These are phyloP conservation scores for Huntiella savannae DNA, from an alignment of 2,329 filamentous ascomycete genomes.

Conservation along the genomic window DNA sequence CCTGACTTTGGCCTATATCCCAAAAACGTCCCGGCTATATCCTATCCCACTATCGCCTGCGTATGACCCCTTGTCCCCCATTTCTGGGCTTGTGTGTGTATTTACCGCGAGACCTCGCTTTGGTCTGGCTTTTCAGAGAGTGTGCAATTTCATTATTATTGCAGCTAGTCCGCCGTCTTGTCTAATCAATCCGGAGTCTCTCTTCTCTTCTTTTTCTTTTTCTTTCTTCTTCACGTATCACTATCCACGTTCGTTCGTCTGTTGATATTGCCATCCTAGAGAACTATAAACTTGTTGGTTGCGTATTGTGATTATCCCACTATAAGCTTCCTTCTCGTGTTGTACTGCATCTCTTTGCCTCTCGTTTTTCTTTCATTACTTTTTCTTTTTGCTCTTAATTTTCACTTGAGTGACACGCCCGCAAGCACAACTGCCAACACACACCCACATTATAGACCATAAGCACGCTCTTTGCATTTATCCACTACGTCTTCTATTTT, in stretches of 20 bases:
- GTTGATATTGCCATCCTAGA: slow-evolving; percentile 5
- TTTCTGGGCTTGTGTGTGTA: too few species aligned
- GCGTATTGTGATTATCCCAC: slow-evolving; percentile 1
- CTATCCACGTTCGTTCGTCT: slow-evolving; percentile 4
- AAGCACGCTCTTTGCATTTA: not conserved
- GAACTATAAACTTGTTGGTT: not conserved
- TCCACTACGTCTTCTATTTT: slow-evolving; percentile 2
- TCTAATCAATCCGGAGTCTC: not conserved
- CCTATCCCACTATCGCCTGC: too few species aligned
- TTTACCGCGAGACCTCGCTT: too few species aligned
- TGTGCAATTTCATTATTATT: too few species aligned
- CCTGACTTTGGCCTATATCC: too few species aligned
- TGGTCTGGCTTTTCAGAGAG: too few species aligned
- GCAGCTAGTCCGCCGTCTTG: not conserved
- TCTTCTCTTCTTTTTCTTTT: not conserved
- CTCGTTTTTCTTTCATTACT: slow-evolving; percentile 6
- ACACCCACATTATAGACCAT: not conserved
- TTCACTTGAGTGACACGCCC: not conserved
- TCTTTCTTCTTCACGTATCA: not conserved
- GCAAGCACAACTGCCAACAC: slow-evolving; percentile 4
- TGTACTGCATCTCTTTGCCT: slow-evolving; percentile 3
- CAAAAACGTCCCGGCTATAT: too few species aligned
- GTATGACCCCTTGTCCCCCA: too few species aligned
- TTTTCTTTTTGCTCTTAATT: not conserved
- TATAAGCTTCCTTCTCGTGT: slow-evolving; percentile 1